Percentiles rank a stretch among this genome's conserved stretches.
These are phyloP conservation scores for Coffea humblotiana DNA, from an alignment of 305 asterid genomes.

Conservation along the genomic window DNA sequence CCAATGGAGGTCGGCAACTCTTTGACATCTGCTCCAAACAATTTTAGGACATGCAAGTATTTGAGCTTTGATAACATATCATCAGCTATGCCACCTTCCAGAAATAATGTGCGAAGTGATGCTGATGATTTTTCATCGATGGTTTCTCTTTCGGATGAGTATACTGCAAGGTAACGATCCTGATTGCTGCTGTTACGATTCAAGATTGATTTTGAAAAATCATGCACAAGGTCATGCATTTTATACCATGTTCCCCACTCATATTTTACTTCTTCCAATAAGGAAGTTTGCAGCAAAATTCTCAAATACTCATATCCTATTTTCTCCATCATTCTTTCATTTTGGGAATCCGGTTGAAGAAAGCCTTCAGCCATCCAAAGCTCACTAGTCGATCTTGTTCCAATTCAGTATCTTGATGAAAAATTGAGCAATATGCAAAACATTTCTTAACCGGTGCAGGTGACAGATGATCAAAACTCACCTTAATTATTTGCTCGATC, in stretches of 20 bases:
- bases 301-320: not conserved
- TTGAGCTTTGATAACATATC: not conserved
- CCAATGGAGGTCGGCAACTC: not conserved
- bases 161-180: not conserved
- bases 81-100: no score
- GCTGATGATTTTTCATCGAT: not conserved
- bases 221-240: slow-evolving; percentile 10
- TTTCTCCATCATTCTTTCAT: slow-evolving; percentile 3
- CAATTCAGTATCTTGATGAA: slow-evolving; percentile 6
- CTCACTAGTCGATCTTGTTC: slow-evolving; percentile 12
- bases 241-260: not conserved
- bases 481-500: not conserved
- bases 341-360: not conserved
- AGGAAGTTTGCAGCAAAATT: not conserved
- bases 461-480: slow-evolving; percentile 33
- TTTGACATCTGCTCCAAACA: not conserved
- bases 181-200: not conserved
- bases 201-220: not conserved
- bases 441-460: slow-evolving; percentile 24
- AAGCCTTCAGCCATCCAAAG: slow-evolving; percentile 30
- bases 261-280: not conserved
- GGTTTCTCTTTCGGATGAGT: no score
- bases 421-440: slow-evolving; percentile 35
- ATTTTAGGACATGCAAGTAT: not conserved
- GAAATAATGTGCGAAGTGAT: not conserved